Evolutionary conservation across 1,139 yeast genomes (phyloP), one percentile per base, ranked within the genome.

Genomic region (Yamadazyma spencermartinsiae): DNA sequence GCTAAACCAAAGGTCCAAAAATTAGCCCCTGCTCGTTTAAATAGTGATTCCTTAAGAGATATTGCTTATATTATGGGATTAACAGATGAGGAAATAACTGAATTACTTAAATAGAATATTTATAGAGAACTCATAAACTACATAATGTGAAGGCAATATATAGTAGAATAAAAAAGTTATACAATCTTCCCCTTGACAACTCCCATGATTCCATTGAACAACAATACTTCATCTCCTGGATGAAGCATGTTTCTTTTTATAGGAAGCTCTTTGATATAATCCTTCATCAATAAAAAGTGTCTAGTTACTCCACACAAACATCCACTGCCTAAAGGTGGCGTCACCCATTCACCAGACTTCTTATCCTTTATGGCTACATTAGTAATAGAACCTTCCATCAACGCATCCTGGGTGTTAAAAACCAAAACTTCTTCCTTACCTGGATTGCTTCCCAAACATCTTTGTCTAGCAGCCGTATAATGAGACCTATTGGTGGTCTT

Each of bases 1-100:
- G 98, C 98, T 13, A 94, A 94, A 60, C 97, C 98, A 23, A 80
- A 74, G 46, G 98, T 94, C 3, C 97, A 88, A 58, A 54, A 62
- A 41, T 64, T 68, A 50, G 98, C 98, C 0, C 97, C 97, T 9
- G 72, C 87, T 33, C 74, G 86, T 47, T 71, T 94, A 51, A 92
- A 92, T 59, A 73, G 90, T 0, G 68, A 74, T 19, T 72, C 84
- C 4, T 72, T 92, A 55, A 68, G 68, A 42, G 96, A 89, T 57
- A 75, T 86, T 5, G 70, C 88, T 54, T 90, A 88, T 62, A 80
- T 92, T 15, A 65, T 90, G 62, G 97, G 98, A 3, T 84, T 79
- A 59, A 65, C 67, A 29, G 87, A 84, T 43, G 64, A 58, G 2
- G 87, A 86, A 51, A 76, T 80, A 20, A 56, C 53, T 11, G 50